phyloP scores from a whole-genome alignment of 495 filamentous ascomycete species.

The Lophiostoma macrostomum region DNA sequence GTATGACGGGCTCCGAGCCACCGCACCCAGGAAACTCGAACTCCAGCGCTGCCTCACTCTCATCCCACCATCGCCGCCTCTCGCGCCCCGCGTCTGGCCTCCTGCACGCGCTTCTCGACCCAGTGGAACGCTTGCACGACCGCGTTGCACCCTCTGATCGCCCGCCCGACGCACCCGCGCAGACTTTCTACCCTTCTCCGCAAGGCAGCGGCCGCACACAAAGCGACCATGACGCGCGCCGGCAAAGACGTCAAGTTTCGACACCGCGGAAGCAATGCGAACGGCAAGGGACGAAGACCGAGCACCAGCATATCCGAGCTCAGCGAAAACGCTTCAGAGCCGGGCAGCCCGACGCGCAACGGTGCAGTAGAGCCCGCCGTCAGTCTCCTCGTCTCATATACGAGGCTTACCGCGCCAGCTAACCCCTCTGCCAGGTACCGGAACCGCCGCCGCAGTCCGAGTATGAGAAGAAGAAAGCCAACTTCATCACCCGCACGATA shows the following conservation, averaged over 20 bases:
- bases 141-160: too few relatives aligned
- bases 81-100: not conserved
- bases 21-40: too few relatives aligned
- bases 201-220: not conserved
- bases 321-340: constrained; percentile 70
- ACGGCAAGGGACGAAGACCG: constrained; percentile 54
- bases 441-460: constrained; percentile 50
- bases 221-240: constrained; percentile 61
- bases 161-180: constrained; percentile 5
- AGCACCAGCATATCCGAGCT: constrained; percentile 70
- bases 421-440: constrained; percentile 10
- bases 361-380: constrained; percentile 43
- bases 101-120: not conserved
- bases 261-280: constrained; percentile 56
- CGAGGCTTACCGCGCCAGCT: not conserved
- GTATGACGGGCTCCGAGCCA: too few relatives aligned
- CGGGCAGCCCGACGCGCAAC: constrained; percentile 54
- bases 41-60: too few relatives aligned
- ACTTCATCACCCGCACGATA: constrained; percentile 94
- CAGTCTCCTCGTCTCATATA: constrained; percentile 11
- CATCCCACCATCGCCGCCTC: not conserved
- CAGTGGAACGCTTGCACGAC: too few relatives aligned
- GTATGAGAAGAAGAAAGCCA: constrained; percentile 97
- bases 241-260: constrained; percentile 83
- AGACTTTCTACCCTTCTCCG: too few relatives aligned